Percentiles rank a stretch among this genome's conserved stretches.
phyloP scores from a whole-genome alignment of 805 yeast genomes.

The Kurtzmaniella cleridarum region DNA sequence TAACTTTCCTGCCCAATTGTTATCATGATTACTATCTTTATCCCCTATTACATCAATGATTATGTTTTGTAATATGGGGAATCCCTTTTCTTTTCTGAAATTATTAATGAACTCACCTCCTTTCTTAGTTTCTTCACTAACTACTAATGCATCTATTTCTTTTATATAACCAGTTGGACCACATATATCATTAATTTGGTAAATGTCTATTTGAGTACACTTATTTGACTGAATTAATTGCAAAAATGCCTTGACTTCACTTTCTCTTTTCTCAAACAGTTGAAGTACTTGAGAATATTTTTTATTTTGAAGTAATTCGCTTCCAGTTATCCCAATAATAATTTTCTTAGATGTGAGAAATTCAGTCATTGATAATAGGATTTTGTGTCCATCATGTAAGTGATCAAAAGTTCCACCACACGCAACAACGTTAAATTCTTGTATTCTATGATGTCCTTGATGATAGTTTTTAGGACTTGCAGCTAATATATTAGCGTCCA shows the following conservation, averaged over 20 bases:
- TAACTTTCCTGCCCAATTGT: constrained; percentile 61
- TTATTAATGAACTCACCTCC: constrained; percentile 77
- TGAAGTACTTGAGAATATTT: constrained; percentile 65
- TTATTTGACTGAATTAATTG: constrained; percentile 25
- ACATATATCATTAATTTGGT: constrained; percentile 75
- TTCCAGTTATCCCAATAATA: constrained; percentile 83
- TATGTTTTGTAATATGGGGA: constrained; percentile 39
- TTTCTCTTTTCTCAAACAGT: constrained; percentile 46
- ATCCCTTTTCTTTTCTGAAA: constrained; percentile 51
- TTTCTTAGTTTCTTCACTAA: constrained; percentile 70
- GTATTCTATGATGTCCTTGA: neutral
- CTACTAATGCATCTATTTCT: constrained; percentile 72
- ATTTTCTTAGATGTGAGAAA: constrained; percentile 51
- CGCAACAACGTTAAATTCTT: constrained; percentile 37
- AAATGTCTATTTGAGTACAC: constrained; percentile 44
- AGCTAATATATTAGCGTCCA: neutral
- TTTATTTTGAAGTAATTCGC: constrained; percentile 66
- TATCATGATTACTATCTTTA: constrained; percentile 28
- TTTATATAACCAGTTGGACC: constrained; percentile 85
- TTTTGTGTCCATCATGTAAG: constrained; percentile 91
- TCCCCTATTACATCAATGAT: constrained; percentile 58
- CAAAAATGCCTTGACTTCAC: constrained; percentile 46
- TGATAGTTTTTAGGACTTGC: neutral
- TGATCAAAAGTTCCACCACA: constrained; percentile 98
- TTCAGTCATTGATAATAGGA: constrained; percentile 67